Base-by-base conservation (phyloP, 352 stramenopile species). In the Globisporangium cederbergense region DNA sequence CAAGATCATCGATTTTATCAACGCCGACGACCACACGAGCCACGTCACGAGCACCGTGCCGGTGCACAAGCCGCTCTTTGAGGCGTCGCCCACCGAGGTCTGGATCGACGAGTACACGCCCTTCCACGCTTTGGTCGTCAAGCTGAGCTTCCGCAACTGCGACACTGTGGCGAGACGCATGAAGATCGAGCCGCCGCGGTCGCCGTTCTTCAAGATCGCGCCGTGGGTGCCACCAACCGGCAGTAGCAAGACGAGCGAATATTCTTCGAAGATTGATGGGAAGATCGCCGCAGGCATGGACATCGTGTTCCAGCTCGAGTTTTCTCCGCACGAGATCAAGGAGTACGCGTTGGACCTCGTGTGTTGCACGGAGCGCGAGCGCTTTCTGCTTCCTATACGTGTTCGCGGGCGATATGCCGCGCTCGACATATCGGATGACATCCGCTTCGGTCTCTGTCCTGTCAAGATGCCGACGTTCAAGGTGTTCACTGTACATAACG, bases 241-340 rank as follows among this genome's bases (percentile, higher is more conserved):
- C 30, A 64, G 42, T 1, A 54, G 22, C 46, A 46, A 42, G 14
- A 36, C 32, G 1, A 45, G 34, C n/a, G 52, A 45, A 1, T 32
- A 20, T 30, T 58, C 32, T 9, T 30, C 36, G 3, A 66, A 72
- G 2, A 67, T 90, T 28, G 80, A 91, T 43, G 80, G 85, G 25
- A 95, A 95, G 66, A 79, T 98, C 55, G 94, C 95, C 0, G 80
- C 95, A 1, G 95, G 96, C n/a, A 98, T 98, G 91, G 91, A 98
- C 56, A 74, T 97, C 20, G 77, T 66, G 60, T 98, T 97, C 70
- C 62, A 80, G 40, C 81, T 98, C 16, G 93, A 90, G 45, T 98
- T 98, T 65, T 81, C 75, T 13, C 91, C 93, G 2, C 89, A 98
- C 57, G 91, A 98, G 62, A 69, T 97, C 51, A 77, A 72, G 6